phyloP scores from a whole-genome alignment of 2,329 filamentous ascomycete species.

The Zymoseptoria tritici region DNA sequence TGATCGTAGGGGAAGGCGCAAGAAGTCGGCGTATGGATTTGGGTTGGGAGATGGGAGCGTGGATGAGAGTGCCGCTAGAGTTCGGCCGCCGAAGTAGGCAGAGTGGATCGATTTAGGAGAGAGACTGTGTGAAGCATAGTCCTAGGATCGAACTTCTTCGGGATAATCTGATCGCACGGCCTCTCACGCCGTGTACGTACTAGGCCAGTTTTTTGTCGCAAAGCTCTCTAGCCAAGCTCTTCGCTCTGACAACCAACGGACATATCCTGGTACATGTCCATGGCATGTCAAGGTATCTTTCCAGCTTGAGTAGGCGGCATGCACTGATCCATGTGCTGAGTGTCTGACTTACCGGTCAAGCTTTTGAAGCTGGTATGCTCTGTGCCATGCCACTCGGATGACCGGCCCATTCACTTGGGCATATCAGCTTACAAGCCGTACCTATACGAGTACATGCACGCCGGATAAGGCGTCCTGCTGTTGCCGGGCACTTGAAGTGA shows the following conservation, averaged over 20 bases:
- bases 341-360: background rate
- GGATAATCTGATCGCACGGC: no score
- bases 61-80: conserved; percentile 27
- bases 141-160: background rate
- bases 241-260: background rate
- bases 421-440: background rate
- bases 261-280: background rate
- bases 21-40: conserved; percentile 31
- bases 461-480: no score
- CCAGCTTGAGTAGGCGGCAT: background rate
- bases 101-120: background rate
- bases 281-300: background rate
- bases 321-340: background rate
- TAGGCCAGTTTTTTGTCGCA: background rate
- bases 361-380: background rate
- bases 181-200: no score
- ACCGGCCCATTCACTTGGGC: background rate
- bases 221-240: background rate
- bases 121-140: background rate
- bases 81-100: conserved; percentile 14
- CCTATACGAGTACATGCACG: no score
- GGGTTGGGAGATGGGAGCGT: conserved; percentile 20
- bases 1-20: conserved; percentile 59
- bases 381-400: background rate
- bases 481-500: no score